A percentile compares a stretch with the other conserved stretches of the same genome.
Evolutionary conservation across 495 filamentous ascomycete species (phyloP).

Genomic region (Aspergillus campestris): DNA sequence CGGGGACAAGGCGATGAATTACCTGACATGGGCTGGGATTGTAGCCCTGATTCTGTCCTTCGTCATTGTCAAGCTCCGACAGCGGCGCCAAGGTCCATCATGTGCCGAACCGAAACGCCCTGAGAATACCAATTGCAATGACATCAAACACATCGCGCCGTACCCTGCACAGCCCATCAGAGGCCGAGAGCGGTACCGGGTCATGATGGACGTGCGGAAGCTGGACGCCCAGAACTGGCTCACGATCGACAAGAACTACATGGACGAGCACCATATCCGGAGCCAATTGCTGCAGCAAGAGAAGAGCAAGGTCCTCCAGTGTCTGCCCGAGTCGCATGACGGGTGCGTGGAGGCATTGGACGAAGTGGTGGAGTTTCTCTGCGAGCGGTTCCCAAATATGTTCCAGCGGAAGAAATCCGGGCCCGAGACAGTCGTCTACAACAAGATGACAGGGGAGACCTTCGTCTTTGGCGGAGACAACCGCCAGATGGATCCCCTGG

Average conservation of each 20-base stretch:
- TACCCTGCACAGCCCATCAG: conserved; percentile 39
- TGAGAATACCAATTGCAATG: conserved; percentile 11
- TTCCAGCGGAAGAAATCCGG: conserved; percentile 30
- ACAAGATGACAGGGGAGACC: conserved; percentile 42
- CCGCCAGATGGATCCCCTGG: conserved; percentile 37
- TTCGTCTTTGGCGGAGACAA: conserved; percentile 28
- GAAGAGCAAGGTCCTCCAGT: conserved; percentile 37
- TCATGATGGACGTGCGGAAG: conserved; percentile 49
- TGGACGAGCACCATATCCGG: conserved; percentile 39
- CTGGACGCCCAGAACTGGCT: conserved; percentile 47
- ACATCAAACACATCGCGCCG: conserved; percentile 31
- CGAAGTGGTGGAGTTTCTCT: conserved; percentile 43
- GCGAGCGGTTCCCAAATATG: conserved; percentile 35
- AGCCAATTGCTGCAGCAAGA: conserved; percentile 32
- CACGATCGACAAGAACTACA: conserved; percentile 44
- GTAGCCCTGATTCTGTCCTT: conserved; percentile 32
- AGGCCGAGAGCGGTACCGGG: conserved; percentile 35
- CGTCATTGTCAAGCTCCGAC: conserved; percentile 21
- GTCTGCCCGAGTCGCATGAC: conserved; percentile 39
- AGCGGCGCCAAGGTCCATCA: not conserved
- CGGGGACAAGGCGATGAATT: conserved; percentile 24
- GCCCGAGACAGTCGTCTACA: conserved; percentile 30
- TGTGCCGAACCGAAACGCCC: conserved; percentile 3
- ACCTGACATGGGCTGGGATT: conserved; percentile 26
- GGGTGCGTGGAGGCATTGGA: conserved; percentile 45